Conservation (phyloP, 192 early-diverging fungal species). For the Backusella tuberculispora region DNA sequence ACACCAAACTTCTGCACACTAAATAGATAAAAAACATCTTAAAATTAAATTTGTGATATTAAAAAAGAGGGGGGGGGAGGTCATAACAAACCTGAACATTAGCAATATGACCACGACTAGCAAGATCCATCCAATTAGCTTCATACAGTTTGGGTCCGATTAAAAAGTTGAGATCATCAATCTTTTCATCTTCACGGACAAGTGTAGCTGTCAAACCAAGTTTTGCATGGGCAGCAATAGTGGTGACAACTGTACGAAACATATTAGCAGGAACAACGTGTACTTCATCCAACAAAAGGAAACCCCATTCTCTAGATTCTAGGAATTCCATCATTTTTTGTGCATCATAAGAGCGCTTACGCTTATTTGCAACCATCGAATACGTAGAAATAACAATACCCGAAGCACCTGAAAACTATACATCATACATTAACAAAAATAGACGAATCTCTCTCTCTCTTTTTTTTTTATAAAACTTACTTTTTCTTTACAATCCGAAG, state of each 20-base stretch:
- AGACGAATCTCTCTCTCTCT: background rate
- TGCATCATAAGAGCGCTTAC: constrained; percentile 92
- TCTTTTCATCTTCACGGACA: constrained; percentile 98
- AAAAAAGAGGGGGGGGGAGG: background rate
- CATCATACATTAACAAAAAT: background rate
- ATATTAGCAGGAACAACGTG: constrained; percentile 98
- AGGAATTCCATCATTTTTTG: constrained; percentile 97
- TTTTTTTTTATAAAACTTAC: background rate
- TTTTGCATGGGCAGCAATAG: constrained; percentile 92
- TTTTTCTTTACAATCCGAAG: constrained; percentile 89
- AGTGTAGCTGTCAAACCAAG: constrained; percentile 94
- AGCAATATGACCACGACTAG: constrained; percentile 96
- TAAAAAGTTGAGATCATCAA: constrained; percentile 94
- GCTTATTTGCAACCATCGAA: constrained; percentile 93
- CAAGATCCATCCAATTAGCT: constrained; percentile 99
- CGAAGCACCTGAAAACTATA: constrained; percentile 78
- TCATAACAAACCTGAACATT: constrained; percentile 70
- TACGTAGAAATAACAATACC: constrained; percentile 98
- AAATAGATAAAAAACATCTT: constrained; percentile 2
- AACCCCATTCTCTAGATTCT: constrained; percentile 92
- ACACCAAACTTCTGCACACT: constrained; percentile 99
- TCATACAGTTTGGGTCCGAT: constrained; percentile 99
- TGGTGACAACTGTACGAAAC: constrained; percentile 92
- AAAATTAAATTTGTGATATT: constrained; percentile 28
- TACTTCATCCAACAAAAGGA: constrained; percentile 96